A percentile compares a stretch with the other conserved stretches of the same genome.
Evolutionary conservation across 2,329 filamentous ascomycete genomes (phyloP).

Genomic region (Hypoxylon rubiginosum): DNA sequence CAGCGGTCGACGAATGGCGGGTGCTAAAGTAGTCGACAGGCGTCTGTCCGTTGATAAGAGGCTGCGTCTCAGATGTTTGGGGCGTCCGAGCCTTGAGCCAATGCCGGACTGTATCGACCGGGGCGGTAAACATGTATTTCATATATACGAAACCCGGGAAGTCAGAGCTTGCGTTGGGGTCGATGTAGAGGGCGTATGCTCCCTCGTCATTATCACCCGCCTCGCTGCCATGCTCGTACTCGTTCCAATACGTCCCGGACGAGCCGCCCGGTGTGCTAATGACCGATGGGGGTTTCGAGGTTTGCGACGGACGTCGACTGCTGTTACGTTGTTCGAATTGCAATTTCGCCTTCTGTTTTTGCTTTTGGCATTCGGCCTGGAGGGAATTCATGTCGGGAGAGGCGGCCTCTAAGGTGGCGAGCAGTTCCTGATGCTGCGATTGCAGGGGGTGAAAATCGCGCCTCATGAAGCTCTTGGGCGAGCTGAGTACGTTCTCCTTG

Average conservation of each 20-base stretch:
- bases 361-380: slow-evolving; percentile 21
- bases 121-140: slow-evolving; percentile 63
- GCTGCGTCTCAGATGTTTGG: slow-evolving; percentile 43
- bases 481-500: slow-evolving; percentile 73
- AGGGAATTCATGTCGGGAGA: slow-evolving; percentile 51
- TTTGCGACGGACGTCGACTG: slow-evolving; percentile 42
- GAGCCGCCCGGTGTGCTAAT: slow-evolving; percentile 34
- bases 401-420: slow-evolving; percentile 61
- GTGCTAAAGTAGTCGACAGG: slow-evolving; percentile 50
- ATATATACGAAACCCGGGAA: slow-evolving; percentile 76
- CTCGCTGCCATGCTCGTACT: slow-evolving; percentile 87
- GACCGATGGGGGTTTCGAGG: slow-evolving; percentile 31
- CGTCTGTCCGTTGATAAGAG: slow-evolving; percentile 43
- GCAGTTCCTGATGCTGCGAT: slow-evolving; percentile 64
- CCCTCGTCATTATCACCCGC: slow-evolving; percentile 64
- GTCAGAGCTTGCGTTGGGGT: slow-evolving; percentile 72
- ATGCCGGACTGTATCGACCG: slow-evolving; percentile 64
- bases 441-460: slow-evolving; percentile 71
- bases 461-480: slow-evolving; percentile 79
- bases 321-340: slow-evolving; percentile 29
- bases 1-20: slow-evolving; percentile 25
- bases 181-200: slow-evolving; percentile 79
- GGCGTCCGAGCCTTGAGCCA: slow-evolving; percentile 60
- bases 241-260: slow-evolving; percentile 77
- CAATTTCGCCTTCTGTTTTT: slow-evolving; percentile 10